These are phyloP conservation scores for Naganishia friedmannii DNA, from an alignment of 768 basidiomycete genomes.

Conservation along the genomic window DNA sequence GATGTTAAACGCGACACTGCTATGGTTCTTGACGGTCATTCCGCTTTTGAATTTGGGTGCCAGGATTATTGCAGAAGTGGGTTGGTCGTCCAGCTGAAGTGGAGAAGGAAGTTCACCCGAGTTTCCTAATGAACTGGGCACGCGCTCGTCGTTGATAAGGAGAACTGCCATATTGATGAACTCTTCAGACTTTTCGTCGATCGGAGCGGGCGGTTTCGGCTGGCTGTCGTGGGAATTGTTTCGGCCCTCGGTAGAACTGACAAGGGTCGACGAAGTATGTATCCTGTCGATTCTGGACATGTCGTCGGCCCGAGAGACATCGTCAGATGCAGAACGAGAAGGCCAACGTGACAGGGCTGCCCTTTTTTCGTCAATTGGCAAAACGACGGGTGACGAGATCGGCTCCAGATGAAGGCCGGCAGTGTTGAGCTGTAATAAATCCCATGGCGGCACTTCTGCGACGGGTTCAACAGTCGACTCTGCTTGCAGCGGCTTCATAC, in stretches of 20 bases:
- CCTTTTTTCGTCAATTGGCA: not conserved
- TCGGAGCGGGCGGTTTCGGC: not conserved
- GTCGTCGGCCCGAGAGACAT: not conserved
- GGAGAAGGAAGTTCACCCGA: not conserved
- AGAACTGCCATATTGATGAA: not conserved
- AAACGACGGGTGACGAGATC: not conserved
- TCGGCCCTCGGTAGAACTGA: not conserved
- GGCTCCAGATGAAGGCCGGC: not conserved
- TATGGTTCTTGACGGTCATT: not conserved
- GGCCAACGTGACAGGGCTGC: not conserved
- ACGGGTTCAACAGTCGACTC: not conserved
- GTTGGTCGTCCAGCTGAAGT: not conserved
- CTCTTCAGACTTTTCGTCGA: not conserved
- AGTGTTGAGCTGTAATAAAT: slow-evolving; percentile 26
- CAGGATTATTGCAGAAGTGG: not conserved
- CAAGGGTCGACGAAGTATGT: slow-evolving; percentile 7
- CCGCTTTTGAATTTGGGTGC: not conserved
- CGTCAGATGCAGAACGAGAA: not conserved
- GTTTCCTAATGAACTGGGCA: not conserved
- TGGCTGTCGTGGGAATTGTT: slow-evolving; percentile 9
- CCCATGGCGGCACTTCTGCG: slow-evolving; percentile 28
- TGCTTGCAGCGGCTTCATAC: not conserved
- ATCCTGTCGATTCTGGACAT: not conserved
- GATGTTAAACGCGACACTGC: not conserved
- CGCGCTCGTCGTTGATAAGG: not conserved